Percentiles rank a stretch among this genome's conserved stretches.
Evolutionary conservation across 805 yeast genomes (phyloP).

Genomic region (Jamesozyma spencerorum): DNA sequence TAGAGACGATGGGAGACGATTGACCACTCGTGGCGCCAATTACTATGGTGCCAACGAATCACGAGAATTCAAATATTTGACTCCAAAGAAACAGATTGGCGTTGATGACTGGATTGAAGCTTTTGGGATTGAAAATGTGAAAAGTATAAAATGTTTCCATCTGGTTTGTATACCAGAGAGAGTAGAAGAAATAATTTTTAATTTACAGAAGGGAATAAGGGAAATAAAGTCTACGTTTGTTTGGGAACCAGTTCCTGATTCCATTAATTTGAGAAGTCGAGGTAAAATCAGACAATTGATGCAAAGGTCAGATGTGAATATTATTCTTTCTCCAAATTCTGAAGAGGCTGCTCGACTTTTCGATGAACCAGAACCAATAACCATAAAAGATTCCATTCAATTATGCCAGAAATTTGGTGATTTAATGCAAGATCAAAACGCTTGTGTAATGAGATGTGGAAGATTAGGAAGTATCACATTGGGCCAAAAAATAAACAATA

Average conservation of each 20-base stretch:
- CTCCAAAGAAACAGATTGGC: constrained; percentile 54
- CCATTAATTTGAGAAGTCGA: constrained; percentile 47
- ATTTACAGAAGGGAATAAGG: constrained; percentile 11
- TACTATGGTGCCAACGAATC: constrained; percentile 56
- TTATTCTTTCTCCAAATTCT: constrained; percentile 65
- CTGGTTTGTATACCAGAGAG: constrained; percentile 66
- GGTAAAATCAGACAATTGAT: constrained; percentile 16
- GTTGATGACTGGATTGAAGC: constrained; percentile 36
- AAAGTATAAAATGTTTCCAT: constrained; percentile 42
- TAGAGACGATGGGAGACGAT: constrained; percentile 42
- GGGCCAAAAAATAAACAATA: constrained; percentile 9
- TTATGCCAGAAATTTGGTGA: constrained; percentile 36
- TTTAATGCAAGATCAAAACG: constrained; percentile 31
- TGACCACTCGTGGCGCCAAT: constrained; percentile 79
- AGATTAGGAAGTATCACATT: constrained; percentile 52
- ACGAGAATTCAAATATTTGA: constrained; percentile 50
- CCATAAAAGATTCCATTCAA: constrained; percentile 33
- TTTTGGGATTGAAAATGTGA: constrained; percentile 31
- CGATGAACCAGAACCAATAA: constrained; percentile 38
- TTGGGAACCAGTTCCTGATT: constrained; percentile 85
- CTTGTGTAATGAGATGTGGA: constrained; percentile 64
- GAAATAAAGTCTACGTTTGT: constrained; percentile 30
- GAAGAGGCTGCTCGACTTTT: constrained; percentile 69
- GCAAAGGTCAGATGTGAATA: constrained; percentile 7
- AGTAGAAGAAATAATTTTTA: constrained; percentile 39